Conservation (phyloP, 1,284 basidiomycete genomes). For the Uromyces viciae-fabae region DNA sequence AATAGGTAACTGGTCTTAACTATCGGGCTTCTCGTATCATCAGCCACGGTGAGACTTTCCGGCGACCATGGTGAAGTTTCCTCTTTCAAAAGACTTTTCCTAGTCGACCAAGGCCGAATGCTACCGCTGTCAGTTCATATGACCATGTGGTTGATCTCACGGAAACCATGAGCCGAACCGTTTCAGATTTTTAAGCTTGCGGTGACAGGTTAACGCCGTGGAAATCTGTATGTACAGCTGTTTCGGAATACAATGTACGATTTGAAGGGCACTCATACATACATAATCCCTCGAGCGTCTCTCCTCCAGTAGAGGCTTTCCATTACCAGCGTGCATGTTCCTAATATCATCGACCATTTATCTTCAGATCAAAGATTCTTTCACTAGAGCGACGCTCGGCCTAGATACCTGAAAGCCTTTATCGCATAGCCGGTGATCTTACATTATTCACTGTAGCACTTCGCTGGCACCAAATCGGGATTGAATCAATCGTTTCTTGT, state of each 20-base stretch:
- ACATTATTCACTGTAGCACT: no score
- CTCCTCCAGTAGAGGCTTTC: background rate
- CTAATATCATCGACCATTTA: background rate
- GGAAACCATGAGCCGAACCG: slow-evolving; percentile 16
- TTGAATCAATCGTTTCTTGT: background rate
- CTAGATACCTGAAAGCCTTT: no score
- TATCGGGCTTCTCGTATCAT: no score
- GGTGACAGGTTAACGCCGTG: slow-evolving; percentile 13
- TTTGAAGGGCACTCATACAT: background rate
- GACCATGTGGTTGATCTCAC: slow-evolving; percentile 27
- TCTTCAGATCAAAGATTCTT: background rate
- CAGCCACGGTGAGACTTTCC: no score
- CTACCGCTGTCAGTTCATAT: no score
- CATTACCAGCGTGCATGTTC: background rate
- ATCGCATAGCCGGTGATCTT: no score
- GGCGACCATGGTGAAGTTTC: no score
- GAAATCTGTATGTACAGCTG: slow-evolving; percentile 23
- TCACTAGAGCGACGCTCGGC: background rate
- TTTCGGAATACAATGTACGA: slow-evolving; percentile 9
- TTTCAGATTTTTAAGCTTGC: background rate
- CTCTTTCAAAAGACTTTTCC: no score
- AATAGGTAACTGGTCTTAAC: no score
- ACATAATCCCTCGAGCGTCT: background rate
- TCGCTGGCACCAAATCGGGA: background rate
- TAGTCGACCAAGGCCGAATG: no score